phyloP scores from a whole-genome alignment of 2,329 filamentous ascomycete species.

The Talaromyces sp. region DNA sequence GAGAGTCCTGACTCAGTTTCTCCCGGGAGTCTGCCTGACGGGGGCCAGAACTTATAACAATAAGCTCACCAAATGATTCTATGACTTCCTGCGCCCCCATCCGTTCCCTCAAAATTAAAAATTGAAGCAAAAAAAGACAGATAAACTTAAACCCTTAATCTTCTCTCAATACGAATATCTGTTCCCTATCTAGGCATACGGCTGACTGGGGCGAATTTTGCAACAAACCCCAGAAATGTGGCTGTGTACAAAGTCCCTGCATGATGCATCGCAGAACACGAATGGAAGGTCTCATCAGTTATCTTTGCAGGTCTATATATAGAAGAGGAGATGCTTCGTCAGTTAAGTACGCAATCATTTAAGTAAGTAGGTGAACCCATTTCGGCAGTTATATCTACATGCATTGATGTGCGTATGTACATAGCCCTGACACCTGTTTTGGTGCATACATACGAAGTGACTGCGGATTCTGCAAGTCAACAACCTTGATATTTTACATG shows the following conservation, averaged over 20 bases:
- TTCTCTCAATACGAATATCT: not conserved
- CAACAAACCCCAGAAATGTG: not conserved
- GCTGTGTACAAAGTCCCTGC: not conserved
- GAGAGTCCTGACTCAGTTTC: not conserved
- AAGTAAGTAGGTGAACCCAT: not conserved
- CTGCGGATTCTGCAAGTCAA: not conserved
- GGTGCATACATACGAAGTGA: not conserved
- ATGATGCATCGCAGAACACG: not conserved
- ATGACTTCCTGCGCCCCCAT: not conserved
- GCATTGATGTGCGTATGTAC: not conserved
- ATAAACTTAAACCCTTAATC: not conserved
- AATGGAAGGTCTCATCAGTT: not conserved
- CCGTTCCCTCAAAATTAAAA: not conserved
- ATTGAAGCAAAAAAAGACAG: not conserved
- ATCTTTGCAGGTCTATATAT: not conserved
- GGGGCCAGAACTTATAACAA: not conserved
- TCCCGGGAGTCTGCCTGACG: not conserved
- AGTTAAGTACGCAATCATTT: not conserved
- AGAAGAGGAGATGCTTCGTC: not conserved
- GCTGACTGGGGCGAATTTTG: not conserved
- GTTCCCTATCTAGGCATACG: not conserved
- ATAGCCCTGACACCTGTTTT: not conserved
- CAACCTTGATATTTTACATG: no score
- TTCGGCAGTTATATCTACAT: not conserved
- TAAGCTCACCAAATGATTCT: no score